Evolutionary conservation across 2,329 filamentous ascomycete species (phyloP), one percentile per base, ranked within the genome.

Genomic region (Penicillium sp.): DNA sequence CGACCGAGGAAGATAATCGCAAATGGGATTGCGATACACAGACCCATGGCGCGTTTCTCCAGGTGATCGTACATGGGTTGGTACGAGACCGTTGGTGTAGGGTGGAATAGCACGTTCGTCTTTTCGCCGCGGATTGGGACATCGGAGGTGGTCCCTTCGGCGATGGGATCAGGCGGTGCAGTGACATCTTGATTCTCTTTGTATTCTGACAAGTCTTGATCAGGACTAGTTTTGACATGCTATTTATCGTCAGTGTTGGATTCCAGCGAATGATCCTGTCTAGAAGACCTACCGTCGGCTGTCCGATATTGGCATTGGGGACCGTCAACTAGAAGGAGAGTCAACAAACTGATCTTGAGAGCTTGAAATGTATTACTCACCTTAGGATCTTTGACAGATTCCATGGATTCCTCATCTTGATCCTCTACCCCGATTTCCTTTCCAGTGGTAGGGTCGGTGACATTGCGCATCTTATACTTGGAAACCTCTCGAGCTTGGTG

Each of bases 121-220:
- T 92, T 95, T 60, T 96, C 90, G 55, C 89, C 90, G 57, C 89
- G 85, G 41, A 96, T 94, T 2, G 92, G 92, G 1, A 96, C 88
- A 64, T 96, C 92, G 16, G 86, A 89, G 0, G 90, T 96, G 22
- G 82, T 79, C 15, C 87, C 86, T 40, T 82, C 75, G 11, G 82
- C 80, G 13, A 95, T 72, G 0, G 90, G 90, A 50, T 93, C 89
- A 1, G 90, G 90, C 2, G 90, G 90, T 0, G 90, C 85, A 0
- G 87, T 94, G 40, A 94, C 73, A 64, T 96, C 90, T 65, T 95
- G 90, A 7, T 80, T 85, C 40, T 83, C 60, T 47, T 84, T 85
- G 64, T 96, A 95, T 47, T 94, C 85, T 42, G 82, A 75, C 17
- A 82, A 78, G 0, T 80, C 80, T 60, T 93, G 85, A 0, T 73